Conservation (phyloP, 805 yeast species). For the Candida dajiaensis region DNA sequence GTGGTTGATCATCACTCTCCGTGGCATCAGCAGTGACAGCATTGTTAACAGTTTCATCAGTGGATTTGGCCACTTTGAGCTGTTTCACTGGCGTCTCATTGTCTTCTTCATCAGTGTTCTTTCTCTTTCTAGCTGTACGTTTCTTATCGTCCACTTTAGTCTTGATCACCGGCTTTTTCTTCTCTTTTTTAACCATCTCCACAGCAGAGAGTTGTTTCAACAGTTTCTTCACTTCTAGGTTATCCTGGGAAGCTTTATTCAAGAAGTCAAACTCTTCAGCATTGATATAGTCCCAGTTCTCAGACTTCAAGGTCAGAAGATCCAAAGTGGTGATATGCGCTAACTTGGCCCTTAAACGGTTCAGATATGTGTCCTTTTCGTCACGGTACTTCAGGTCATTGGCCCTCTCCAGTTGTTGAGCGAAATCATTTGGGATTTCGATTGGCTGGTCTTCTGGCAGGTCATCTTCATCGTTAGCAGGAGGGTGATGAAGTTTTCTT, state of each 20-base stretch:
- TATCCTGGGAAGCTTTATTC: slow-evolving; percentile 21
- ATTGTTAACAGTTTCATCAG: not conserved
- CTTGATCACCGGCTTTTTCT: not conserved
- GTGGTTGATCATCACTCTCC: slow-evolving; percentile 7
- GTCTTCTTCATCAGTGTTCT: slow-evolving; percentile 3
- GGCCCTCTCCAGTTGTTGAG: slow-evolving; percentile 14
- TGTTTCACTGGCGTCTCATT: not conserved
- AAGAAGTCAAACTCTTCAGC: slow-evolving; percentile 22
- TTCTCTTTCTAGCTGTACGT: slow-evolving; percentile 6
- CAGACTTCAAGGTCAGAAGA: slow-evolving; percentile 17
- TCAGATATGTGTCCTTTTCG: slow-evolving; percentile 20
- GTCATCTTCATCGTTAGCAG: not conserved
- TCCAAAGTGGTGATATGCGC: slow-evolving; percentile 25
- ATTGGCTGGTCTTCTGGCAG: not conserved
- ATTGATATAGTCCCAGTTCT: slow-evolving; percentile 23
- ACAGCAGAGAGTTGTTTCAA: slow-evolving; percentile 22
- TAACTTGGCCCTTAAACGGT: slow-evolving; percentile 18
- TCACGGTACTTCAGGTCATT: slow-evolving; percentile 16
- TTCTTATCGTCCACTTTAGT: not conserved
- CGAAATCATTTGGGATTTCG: slow-evolving; percentile 10
- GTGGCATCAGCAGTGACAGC: slow-evolving; percentile 3
- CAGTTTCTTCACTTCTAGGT: slow-evolving; percentile 22
- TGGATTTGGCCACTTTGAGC: not conserved
- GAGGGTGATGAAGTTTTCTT: not conserved
- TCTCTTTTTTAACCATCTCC: slow-evolving; percentile 19